Evolutionary conservation across 2,329 filamentous ascomycete species (phyloP).

Genomic region (Pseudonectria foliicola): DNA sequence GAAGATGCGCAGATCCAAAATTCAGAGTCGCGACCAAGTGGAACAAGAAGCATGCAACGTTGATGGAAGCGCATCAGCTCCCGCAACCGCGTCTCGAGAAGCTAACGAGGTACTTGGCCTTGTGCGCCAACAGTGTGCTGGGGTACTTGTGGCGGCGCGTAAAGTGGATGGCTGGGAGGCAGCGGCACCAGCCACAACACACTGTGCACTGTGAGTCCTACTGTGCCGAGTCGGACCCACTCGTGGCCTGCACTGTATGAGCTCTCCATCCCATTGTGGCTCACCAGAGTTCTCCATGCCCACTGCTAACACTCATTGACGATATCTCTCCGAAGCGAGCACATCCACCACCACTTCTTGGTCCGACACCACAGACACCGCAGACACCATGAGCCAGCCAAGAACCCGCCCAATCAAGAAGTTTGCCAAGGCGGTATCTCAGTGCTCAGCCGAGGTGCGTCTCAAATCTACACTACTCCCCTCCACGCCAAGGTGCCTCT

Average conservation of each 20-base stretch:
- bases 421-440: constrained; percentile 46
- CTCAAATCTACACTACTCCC: background rate
- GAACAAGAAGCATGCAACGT: too few species aligned
- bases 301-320: background rate
- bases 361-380: background rate
- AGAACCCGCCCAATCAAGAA: constrained; percentile 44
- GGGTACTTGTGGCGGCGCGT: constrained; percentile 11
- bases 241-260: too few species aligned
- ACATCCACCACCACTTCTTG: background rate
- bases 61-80: too few species aligned
- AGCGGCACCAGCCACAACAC: background rate
- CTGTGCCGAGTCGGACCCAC: too few species aligned
- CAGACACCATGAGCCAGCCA: constrained; percentile 17
- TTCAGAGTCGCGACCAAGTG: too few species aligned
- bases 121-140: too few species aligned
- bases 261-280: too few species aligned
- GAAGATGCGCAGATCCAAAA: too few species aligned
- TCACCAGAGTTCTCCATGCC: background rate
- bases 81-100: too few species aligned
- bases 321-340: background rate
- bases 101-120: too few species aligned
- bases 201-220: too few species aligned
- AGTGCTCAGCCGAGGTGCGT: constrained; percentile 49
- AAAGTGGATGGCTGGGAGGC: constrained; percentile 21
- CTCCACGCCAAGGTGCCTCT: background rate